Base-by-base conservation (phyloP, 2,329 filamentous ascomycete species). In the Beauveria scarabaeidicola region DNA sequence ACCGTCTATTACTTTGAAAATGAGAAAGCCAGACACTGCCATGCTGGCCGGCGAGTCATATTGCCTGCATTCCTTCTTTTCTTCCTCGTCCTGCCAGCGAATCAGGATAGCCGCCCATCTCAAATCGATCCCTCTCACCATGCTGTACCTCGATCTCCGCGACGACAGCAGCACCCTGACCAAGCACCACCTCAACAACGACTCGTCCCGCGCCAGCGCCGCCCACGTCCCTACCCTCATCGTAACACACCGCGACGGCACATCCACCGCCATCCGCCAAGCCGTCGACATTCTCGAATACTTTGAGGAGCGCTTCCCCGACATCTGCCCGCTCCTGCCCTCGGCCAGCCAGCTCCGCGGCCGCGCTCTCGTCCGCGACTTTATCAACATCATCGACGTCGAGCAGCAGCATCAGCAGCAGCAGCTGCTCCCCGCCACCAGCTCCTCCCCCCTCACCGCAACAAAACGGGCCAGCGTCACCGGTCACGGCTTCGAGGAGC, bases 71-170 rank as follows among this genome's bases (percentile, higher is more conserved):
- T 50, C 58, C 1, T 60, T 50, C 52, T 60, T 60, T 11, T 32
- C 58, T 4, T 60, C 58, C 7, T 55, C 52, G 6, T 60, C 51
- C 52, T 54, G 43, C 8, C 58, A 60, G 32, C 43, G 58, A 6
- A 50, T 60, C 46, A 55, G 43, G 36, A 60, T 60, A 25, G 58
- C 58, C 7, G 58, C 58, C 10, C 58, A 60, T 27, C 58, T 60
- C 25, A 60, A 60, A 19, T 41, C 43, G 25, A 60, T 60, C 23
- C 51, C 58, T 1, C 58, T 60, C 43, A 55, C 43, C 6, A 55
- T 48, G 17, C 38, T 32, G 1, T 60, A 50, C 19, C 43, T 55
- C 19, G 46, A 60, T 17, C 43, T 60, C 32, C 32, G 44, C 51
- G 13, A 36, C 32, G 32, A 36, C 11, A 36, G 11, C 25, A 27